Evolutionary conservation across 805 yeast species (phyloP).

Genomic region (Jamesozyma jinghongensis): DNA sequence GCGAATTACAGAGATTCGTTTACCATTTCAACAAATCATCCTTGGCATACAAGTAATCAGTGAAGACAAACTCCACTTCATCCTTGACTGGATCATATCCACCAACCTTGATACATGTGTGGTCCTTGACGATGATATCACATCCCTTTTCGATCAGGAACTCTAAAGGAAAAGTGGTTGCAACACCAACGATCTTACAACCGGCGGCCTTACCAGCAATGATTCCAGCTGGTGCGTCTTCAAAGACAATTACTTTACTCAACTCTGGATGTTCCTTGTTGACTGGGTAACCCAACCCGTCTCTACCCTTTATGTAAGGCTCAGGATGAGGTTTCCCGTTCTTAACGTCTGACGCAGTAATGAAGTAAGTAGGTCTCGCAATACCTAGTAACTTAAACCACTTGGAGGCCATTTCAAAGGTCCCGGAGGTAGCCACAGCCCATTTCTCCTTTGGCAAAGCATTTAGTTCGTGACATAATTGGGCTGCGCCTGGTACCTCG

Average conservation of each 20-base stretch:
- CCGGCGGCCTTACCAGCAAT: constrained; percentile 78
- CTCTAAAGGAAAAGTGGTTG: constrained; percentile 66
- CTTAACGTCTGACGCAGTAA: constrained; percentile 72
- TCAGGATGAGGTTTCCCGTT: constrained; percentile 82
- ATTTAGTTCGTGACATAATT: constrained; percentile 48
- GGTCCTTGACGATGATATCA: constrained; percentile 68
- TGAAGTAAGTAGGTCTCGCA: constrained; percentile 61
- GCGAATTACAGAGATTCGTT: no score
- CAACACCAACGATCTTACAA: constrained; percentile 72
- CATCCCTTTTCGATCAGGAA: constrained; percentile 70
- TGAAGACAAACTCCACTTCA: constrained; percentile 31
- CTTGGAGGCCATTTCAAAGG: constrained; percentile 63
- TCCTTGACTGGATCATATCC: constrained; percentile 40
- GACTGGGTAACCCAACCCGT: constrained; percentile 31
- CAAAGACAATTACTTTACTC: constrained; percentile 56
- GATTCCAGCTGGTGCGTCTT: constrained; percentile 86
- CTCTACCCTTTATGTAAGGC: constrained; percentile 58
- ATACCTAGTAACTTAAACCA: constrained; percentile 64
- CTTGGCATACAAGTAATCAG: constrained; percentile 33
- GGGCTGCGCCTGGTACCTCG: constrained; percentile 69
- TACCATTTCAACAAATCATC: constrained; percentile 31
- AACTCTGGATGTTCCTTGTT: constrained; percentile 30
- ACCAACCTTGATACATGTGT: constrained; percentile 50
- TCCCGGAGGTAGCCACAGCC: constrained; percentile 86
- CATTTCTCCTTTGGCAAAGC: constrained; percentile 50